Base-by-base conservation (phyloP, 2,329 filamentous ascomycete genomes). In the Stachybotrys chartarum region DNA sequence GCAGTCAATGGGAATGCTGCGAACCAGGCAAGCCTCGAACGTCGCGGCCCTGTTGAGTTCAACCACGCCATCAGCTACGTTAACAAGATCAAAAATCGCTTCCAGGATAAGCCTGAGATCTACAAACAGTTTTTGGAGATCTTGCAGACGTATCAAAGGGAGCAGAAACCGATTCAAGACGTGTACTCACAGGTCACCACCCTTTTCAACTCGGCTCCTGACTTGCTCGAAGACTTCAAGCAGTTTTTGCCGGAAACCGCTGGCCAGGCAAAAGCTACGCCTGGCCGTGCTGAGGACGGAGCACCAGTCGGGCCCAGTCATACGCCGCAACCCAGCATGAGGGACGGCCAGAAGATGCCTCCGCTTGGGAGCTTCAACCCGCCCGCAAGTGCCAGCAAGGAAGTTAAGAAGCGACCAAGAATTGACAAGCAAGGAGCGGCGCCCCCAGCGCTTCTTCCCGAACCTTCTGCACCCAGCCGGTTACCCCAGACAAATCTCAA, bases 51-150 rank as follows among this genome's bases (percentile, higher is more conserved):
- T 1, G 94, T 99, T 17, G 94, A 99, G 68, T 99, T 99, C 72
- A 99, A 99, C 69, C 94, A 99, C 73, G 94, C 94, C 0, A 99
- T 99, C 60, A 97, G 92, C 70, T 99, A 99, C 66, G 94, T 99
- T 54, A 99, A 99, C 70, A 99, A 99, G 75, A 99, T 99, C 66
- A 99, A 99, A 91, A 99, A 97, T 69, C 93, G 94, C 49, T 99
- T 97, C 73, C 88, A 96, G 64, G 87, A 92, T 66, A 92, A 96
- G 61, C 94, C 94, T 7, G 94, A 99, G 70, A 97, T 99, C 59
- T 99, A 99, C 77, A 99, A 99, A 72, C 93, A 99, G 68, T 99
- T 99, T 68, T 81, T 99, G 32, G 94, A 99, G 70, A 99, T 99
- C 51, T 77, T 99, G 50, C 94, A 99, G 72, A 99, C 94, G 2